Conservation (phyloP, 163 green algal species). For the Chloromonas sp. region DNA sequence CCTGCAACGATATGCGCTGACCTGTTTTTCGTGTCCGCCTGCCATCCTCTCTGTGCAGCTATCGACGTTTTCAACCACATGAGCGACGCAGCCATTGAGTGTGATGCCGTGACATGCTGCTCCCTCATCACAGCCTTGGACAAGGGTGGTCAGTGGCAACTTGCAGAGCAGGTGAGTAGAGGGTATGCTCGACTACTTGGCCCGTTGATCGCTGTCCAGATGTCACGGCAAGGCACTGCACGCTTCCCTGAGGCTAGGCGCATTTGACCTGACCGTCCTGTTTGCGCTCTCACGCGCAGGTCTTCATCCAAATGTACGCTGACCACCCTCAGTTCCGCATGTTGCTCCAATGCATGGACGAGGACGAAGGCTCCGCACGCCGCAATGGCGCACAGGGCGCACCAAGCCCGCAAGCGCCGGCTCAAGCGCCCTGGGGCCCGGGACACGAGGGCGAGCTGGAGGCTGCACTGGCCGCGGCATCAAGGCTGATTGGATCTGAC, state of each 20-base stretch:
- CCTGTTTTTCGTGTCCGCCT: too few relatives aligned
- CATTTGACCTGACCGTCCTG: too few relatives aligned
- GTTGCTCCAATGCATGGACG: conserved; percentile 53
- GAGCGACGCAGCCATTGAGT: conserved; percentile 58
- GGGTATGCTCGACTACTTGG: too few relatives aligned
- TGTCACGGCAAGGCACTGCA: too few relatives aligned
- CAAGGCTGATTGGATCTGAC: too few relatives aligned
- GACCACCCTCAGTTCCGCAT: conserved; percentile 47
- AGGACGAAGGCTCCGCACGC: not conserved
- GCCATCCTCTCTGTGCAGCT: conserved; percentile 5
- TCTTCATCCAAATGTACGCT: conserved; percentile 61
- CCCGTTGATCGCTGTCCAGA: too few relatives aligned
- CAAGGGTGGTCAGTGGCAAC: conserved; percentile 83
- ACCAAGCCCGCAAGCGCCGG: too few relatives aligned
- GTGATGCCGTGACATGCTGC: conserved; percentile 86
- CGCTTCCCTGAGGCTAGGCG: too few relatives aligned
- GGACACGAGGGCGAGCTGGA: too few relatives aligned
- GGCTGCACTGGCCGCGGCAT: too few relatives aligned
- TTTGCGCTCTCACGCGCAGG: conserved; percentile 5
- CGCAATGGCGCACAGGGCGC: not conserved
- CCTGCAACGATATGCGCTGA: too few relatives aligned
- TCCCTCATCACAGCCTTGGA: conserved; percentile 83
- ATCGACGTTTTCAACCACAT: conserved; percentile 72
- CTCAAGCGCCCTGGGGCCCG: too few relatives aligned
- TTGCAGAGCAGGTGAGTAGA: conserved; percentile 65